Evolutionary conservation across 768 basidiomycete species (phyloP).

Genomic region (Lactarius hatsudake): DNA sequence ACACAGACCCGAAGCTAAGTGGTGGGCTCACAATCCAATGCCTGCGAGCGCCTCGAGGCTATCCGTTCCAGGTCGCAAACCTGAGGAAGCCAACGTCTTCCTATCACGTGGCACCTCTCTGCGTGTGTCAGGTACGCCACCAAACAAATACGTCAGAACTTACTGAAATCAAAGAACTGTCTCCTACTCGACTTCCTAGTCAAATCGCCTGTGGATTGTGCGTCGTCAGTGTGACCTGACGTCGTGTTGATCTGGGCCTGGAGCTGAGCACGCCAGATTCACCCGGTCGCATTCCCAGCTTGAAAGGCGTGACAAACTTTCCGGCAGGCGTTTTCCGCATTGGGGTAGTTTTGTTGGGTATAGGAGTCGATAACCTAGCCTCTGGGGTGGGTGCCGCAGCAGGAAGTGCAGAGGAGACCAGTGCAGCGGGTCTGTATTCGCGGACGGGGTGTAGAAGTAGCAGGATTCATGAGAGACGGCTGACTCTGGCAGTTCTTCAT

Average conservation of each 20-base stretch:
- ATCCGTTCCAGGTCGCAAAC: too few species aligned
- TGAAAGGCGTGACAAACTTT: constrained; percentile 58
- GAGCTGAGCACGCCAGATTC: constrained; percentile 36
- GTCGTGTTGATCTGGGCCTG: not conserved
- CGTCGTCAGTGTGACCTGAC: not conserved
- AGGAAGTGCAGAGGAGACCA: not conserved
- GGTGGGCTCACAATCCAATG: too few species aligned
- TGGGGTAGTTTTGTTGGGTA: constrained; percentile 7
- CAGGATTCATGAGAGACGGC: constrained; percentile 2
- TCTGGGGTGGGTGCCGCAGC: not conserved
- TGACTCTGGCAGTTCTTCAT: not conserved
- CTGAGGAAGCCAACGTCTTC: too few species aligned
- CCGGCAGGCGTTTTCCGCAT: constrained; percentile 28
- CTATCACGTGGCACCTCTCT: too few species aligned
- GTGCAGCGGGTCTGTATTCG: not conserved
- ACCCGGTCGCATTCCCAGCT: constrained; percentile 47
- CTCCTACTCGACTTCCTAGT: too few species aligned
- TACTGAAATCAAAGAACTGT: too few species aligned
- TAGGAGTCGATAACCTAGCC: constrained; percentile 17
- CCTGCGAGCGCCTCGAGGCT: too few species aligned
- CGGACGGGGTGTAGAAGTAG: constrained; percentile 16
- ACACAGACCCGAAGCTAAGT: too few species aligned
- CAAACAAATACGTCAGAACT: too few species aligned
- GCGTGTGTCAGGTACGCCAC: too few species aligned
- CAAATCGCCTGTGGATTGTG: not conserved